Evolutionary conservation across 306 rosid species (phyloP).

Genomic region (Medicago truncatula): DNA sequence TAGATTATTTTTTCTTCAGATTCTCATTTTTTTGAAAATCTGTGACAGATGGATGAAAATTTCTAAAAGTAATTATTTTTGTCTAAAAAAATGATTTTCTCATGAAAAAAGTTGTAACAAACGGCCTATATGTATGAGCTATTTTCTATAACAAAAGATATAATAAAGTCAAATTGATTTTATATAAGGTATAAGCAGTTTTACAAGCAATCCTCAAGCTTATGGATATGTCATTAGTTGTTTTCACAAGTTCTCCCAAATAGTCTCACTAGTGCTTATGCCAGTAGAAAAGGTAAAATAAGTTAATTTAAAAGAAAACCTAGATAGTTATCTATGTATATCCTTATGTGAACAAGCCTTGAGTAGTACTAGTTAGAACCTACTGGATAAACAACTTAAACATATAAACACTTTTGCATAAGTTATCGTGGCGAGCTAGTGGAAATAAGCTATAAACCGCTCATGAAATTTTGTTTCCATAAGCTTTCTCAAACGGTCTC

Average conservation of each 20-base stretch:
- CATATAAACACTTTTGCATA: not conserved
- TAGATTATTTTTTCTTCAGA: no score
- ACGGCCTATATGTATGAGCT: no score
- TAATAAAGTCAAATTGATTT: no score
- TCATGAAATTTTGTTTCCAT: not conserved
- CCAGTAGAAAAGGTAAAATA: not conserved
- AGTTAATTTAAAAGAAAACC: not conserved
- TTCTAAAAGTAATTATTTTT: no score
- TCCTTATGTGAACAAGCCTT: not conserved
- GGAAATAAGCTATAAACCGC: not conserved
- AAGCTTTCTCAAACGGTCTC: not conserved
- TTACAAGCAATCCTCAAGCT: no score
- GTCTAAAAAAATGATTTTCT: no score
- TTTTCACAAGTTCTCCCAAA: not conserved
- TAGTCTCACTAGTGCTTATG: not conserved
- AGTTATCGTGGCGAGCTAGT: not conserved
- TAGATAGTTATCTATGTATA: not conserved
- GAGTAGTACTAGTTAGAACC: not conserved
- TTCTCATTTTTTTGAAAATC: no score
- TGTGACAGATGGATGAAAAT: no score
- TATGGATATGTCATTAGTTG: not conserved
- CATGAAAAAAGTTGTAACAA: no score
- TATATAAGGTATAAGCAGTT: no score
- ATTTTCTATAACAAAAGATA: no score
- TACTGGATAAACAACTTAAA: not conserved